Percentiles rank a stretch among this genome's conserved stretches.
Evolutionary conservation across 1,284 basidiomycete species (phyloP).

Genomic region (Ceratobasidium sp.): DNA sequence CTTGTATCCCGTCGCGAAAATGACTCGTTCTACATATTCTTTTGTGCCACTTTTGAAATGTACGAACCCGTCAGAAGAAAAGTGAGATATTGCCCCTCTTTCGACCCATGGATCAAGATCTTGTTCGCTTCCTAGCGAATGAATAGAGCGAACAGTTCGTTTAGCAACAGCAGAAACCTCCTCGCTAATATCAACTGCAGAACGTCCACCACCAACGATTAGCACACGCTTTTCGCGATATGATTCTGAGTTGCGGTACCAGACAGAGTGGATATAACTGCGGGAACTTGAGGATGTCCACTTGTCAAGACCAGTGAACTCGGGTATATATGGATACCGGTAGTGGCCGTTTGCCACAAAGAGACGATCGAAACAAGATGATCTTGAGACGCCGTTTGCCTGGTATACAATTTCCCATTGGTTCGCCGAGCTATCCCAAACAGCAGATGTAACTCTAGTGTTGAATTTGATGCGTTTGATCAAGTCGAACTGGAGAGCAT

Average conservation of each 20-base stretch:
- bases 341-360: constrained; percentile 79
- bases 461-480: constrained; percentile 61
- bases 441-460: constrained; percentile 32
- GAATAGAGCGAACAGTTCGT: constrained; percentile 65
- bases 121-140: not conserved
- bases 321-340: constrained; percentile 65
- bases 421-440: constrained; percentile 50
- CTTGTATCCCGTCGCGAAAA: constrained; percentile 78
- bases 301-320: constrained; percentile 61
- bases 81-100: constrained; percentile 20
- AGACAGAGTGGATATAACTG: constrained; percentile 65
- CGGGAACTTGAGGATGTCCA: constrained; percentile 57
- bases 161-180: constrained; percentile 55
- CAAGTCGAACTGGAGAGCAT: constrained; percentile 64
- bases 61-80: constrained; percentile 22
- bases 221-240: constrained; percentile 59
- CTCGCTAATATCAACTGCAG: constrained; percentile 66
- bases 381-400: not conserved
- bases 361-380: constrained; percentile 62
- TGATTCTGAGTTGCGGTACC: constrained; percentile 65
- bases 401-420: constrained; percentile 58
- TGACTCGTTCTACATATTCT: constrained; percentile 60
- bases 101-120: constrained; percentile 10
- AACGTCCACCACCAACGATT: constrained; percentile 74
- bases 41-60: constrained; percentile 1